Conservation (phyloP, 1,284 basidiomycete genomes). For the Laetiporus sulphureus region DNA sequence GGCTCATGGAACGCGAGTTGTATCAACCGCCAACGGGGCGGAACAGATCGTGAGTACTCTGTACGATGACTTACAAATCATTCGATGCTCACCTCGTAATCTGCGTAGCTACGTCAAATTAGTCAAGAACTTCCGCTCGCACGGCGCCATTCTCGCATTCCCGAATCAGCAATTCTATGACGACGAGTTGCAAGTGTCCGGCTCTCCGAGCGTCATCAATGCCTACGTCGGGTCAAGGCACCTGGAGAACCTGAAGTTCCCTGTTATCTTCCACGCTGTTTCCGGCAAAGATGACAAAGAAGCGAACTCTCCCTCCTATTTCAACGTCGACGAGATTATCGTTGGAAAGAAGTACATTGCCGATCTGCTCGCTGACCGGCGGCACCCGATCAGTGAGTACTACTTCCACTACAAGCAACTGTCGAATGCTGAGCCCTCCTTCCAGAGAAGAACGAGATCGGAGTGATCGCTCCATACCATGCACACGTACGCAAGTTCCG, state of each 20-base stretch:
- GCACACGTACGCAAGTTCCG: slow-evolving; percentile 46
- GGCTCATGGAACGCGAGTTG: slow-evolving; percentile 41
- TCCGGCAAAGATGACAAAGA: slow-evolving; percentile 37
- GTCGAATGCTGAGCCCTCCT: too few relatives aligned
- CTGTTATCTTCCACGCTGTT: slow-evolving; percentile 41
- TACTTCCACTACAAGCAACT: too few relatives aligned
- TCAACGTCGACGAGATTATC: slow-evolving; percentile 39
- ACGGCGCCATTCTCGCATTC: slow-evolving; percentile 46
- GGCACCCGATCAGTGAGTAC: not conserved
- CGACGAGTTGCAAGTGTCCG: slow-evolving; percentile 40
- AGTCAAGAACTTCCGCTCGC: slow-evolving; percentile 52
- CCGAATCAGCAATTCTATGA: slow-evolving; percentile 53
- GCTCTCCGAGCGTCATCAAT: slow-evolving; percentile 28
- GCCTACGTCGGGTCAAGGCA: slow-evolving; percentile 27
- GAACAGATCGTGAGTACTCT: too few relatives aligned
- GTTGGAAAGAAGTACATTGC: slow-evolving; percentile 34
- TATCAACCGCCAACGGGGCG: slow-evolving; percentile 37
- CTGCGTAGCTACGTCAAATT: slow-evolving; percentile 39
- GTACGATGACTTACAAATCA: too few relatives aligned
- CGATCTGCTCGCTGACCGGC: slow-evolving; percentile 14
- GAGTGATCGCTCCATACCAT: slow-evolving; percentile 50
- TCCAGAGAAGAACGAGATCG: slow-evolving; percentile 38
- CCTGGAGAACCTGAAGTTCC: slow-evolving; percentile 32
- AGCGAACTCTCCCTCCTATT: slow-evolving; percentile 39
- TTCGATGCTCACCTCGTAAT: slow-evolving; percentile 27